Conservation (phyloP, 495 filamentous ascomycete genomes). For the Trichoderma erinaceum region DNA sequence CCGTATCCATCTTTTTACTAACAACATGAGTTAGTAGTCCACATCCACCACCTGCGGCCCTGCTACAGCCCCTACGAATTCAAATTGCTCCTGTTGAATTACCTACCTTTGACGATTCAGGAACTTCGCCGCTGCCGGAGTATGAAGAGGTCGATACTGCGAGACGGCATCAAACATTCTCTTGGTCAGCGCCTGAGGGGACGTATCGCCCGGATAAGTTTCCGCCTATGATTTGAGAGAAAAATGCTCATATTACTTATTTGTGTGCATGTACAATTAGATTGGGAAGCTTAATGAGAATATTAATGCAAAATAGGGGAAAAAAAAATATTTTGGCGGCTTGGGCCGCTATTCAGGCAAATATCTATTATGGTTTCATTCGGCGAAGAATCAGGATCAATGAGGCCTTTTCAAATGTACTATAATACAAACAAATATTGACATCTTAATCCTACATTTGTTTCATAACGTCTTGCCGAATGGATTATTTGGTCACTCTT, state of each 20-base stretch:
- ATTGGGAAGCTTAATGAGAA: no score
- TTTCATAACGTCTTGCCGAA: background rate
- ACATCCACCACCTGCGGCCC: background rate
- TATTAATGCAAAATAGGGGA: no score
- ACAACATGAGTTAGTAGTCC: background rate
- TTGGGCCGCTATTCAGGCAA: no score
- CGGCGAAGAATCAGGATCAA: no score
- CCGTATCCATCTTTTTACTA: background rate
- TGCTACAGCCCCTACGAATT: background rate
- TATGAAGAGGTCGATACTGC: conserved; percentile 12
- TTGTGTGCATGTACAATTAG: background rate
- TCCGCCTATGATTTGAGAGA: background rate
- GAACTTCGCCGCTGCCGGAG: conserved; percentile 16
- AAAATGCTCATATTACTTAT: background rate
- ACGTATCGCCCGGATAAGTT: conserved; percentile 1
- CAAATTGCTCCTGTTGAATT: conserved; percentile 14
- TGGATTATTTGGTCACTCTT: background rate
- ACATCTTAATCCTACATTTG: background rate
- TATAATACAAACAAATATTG: no score
- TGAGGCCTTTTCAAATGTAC: no score
- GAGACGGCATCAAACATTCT: background rate
- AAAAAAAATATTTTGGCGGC: no score
- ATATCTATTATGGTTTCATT: no score
- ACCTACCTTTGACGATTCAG: conserved; percentile 15
- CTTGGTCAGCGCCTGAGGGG: background rate